Conservation (phyloP, 352 stramenopile genomes). For the Globisporangium recalcitrans region DNA sequence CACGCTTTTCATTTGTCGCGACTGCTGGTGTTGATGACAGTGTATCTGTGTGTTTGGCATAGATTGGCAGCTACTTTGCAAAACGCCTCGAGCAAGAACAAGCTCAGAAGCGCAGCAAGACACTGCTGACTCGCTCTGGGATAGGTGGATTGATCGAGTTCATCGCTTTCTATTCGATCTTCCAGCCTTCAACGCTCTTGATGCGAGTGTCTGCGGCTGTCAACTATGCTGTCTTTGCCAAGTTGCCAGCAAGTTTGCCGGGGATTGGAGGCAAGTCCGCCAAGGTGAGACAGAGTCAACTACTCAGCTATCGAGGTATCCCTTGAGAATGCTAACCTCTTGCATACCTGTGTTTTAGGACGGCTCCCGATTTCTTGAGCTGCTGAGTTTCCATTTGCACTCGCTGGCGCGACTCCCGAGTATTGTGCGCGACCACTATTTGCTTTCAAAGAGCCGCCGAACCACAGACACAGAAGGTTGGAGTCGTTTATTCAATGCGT, state of each 20-base stretch:
- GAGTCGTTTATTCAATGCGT: neutral
- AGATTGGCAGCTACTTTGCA: slow-evolving; percentile 16
- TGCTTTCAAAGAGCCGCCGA: slow-evolving; percentile 14
- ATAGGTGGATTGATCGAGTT: neutral
- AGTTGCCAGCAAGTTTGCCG: slow-evolving; percentile 21
- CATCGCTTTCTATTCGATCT: slow-evolving; percentile 23
- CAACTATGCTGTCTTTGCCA: slow-evolving; percentile 11
- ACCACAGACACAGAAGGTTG: slow-evolving; percentile 33
- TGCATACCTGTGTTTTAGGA: slow-evolving; percentile 20
- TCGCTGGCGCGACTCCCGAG: slow-evolving; percentile 26
- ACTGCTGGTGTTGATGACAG: neutral
- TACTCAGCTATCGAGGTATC: neutral
- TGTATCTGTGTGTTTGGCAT: neutral
- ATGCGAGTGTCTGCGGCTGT: slow-evolving; percentile 18
- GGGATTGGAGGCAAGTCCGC: slow-evolving; percentile 26
- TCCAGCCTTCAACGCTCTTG: slow-evolving; percentile 19
- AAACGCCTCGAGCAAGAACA: neutral
- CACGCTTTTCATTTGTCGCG: too few species aligned
- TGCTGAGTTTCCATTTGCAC: slow-evolving; percentile 28
- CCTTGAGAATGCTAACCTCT: neutral
- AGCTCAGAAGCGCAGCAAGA: neutral
- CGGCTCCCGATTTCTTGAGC: slow-evolving; percentile 32
- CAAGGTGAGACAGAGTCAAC: slow-evolving; percentile 22
- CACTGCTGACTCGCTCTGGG: neutral
- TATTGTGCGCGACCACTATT: slow-evolving; percentile 24